A percentile compares a stretch with the other conserved stretches of the same genome.
Evolutionary conservation across 345 rosid genomes (phyloP).

Genomic region (Litchi chinensis): DNA sequence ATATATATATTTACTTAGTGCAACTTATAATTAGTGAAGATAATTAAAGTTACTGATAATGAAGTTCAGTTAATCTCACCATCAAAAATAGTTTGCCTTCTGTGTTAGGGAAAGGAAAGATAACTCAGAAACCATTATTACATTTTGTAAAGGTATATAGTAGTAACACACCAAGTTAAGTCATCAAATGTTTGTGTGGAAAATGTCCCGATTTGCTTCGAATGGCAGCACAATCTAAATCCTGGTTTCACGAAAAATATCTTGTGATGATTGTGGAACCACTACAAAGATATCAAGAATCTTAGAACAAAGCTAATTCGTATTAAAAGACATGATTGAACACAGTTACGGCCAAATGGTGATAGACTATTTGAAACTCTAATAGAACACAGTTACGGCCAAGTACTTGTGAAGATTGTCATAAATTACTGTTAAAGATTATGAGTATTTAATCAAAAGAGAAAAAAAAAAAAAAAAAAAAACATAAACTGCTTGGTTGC

Average conservation of each 20-base stretch:
- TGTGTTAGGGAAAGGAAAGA: not conserved
- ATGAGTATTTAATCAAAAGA: too few relatives aligned
- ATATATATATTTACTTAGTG: not conserved
- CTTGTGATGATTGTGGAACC: not conserved
- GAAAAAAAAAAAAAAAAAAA: too few relatives aligned
- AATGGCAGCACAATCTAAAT: not conserved
- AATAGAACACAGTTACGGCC: too few relatives aligned
- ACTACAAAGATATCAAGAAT: not conserved
- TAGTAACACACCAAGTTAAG: not conserved
- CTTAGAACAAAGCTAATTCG: not conserved
- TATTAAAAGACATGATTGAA: not conserved
- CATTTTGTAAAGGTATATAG: too few relatives aligned
- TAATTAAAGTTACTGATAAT: not conserved
- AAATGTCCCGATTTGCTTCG: not conserved
- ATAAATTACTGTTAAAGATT: too few relatives aligned
- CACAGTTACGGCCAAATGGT: not conserved
- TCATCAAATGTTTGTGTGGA: not conserved
- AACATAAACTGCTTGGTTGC: not conserved
- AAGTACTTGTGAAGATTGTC: too few relatives aligned
- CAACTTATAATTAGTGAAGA: conserved; percentile 7
- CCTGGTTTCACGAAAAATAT: not conserved
- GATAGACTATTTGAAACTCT: not conserved
- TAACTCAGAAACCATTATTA: not conserved
- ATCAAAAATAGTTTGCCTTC: not conserved
- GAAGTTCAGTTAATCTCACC: conserved; percentile 11